phyloP scores from a whole-genome alignment of 1,284 basidiomycete genomes.

The Cryptococcus neoformans region DNA sequence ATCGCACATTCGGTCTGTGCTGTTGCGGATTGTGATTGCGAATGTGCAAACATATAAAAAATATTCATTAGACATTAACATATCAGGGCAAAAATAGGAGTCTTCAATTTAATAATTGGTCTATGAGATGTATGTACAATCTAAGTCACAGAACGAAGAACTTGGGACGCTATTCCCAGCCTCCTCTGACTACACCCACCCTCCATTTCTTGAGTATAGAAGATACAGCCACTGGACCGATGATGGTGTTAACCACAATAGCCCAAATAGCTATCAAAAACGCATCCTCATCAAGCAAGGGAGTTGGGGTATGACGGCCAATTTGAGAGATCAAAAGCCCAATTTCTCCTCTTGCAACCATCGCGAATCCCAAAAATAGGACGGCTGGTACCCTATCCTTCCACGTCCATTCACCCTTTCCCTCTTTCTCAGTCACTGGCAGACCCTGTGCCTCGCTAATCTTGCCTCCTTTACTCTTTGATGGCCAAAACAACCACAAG shows the following conservation, averaged over 20 bases:
- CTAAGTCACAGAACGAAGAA: no score
- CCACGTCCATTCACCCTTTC: neutral
- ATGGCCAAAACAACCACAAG: slow-evolving; percentile 37
- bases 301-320: slow-evolving; percentile 22
- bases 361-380: slow-evolving; percentile 50
- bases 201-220: slow-evolving; percentile 43
- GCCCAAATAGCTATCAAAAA: slow-evolving; percentile 56
- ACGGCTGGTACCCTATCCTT: slow-evolving; percentile 6
- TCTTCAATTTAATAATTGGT: neutral
- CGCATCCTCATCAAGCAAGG: slow-evolving; percentile 49
- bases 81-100: neutral
- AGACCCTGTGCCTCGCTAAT: neutral
- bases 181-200: slow-evolving; percentile 36
- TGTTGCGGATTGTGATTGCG: slow-evolving; percentile 44
- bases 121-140: neutral
- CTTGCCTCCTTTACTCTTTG: slow-evolving; percentile 6
- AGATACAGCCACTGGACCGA: slow-evolving; percentile 53
- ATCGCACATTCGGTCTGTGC: slow-evolving; percentile 41
- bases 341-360: slow-evolving; percentile 58
- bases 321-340: slow-evolving; percentile 49
- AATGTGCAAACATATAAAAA: slow-evolving; percentile 33
- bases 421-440: neutral
- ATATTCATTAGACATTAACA: no score
- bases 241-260: slow-evolving; percentile 55
- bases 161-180: slow-evolving; percentile 25